Percentiles rank a stretch among this genome's conserved stretches.
These are phyloP conservation scores for Actinidia polygama DNA, from an alignment of 179 eudicot species.

Conservation along the genomic window DNA sequence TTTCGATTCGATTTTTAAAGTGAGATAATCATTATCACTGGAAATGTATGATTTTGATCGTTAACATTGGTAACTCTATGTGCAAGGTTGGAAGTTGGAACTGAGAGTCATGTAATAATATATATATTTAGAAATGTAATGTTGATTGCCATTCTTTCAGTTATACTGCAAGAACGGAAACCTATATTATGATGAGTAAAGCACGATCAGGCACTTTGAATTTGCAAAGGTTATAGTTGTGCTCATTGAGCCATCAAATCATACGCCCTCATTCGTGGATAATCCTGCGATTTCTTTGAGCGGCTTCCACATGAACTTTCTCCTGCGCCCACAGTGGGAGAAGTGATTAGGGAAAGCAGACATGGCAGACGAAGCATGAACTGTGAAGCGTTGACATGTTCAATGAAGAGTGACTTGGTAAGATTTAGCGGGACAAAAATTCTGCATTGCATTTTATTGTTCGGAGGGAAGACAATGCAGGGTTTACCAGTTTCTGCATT, in stretches of 20 bases:
- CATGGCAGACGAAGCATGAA: background rate
- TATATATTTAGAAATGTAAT: background rate
- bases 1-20: background rate
- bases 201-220: background rate
- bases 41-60: background rate
- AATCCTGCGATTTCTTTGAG: conserved; percentile 83
- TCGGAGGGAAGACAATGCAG: background rate
- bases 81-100: background rate
- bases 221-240: conserved; percentile 1
- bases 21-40: background rate
- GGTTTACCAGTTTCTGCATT: conserved; percentile 92
- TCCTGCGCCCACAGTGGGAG: conserved; percentile 44
- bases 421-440: background rate
- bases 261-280: conserved; percentile 31
- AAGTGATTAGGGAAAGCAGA: conserved; percentile 5
- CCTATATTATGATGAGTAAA: conserved; percentile 5
- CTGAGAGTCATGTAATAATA: background rate
- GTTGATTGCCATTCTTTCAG: background rate
- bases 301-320: conserved; percentile 88
- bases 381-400: background rate
- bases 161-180: background rate
- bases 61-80: background rate
- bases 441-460: background rate
- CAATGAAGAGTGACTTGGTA: background rate
- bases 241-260: background rate